Evolutionary conservation across 192 early-diverging fungal genomes (phyloP).

Genomic region (Obelidium mucronatum): DNA sequence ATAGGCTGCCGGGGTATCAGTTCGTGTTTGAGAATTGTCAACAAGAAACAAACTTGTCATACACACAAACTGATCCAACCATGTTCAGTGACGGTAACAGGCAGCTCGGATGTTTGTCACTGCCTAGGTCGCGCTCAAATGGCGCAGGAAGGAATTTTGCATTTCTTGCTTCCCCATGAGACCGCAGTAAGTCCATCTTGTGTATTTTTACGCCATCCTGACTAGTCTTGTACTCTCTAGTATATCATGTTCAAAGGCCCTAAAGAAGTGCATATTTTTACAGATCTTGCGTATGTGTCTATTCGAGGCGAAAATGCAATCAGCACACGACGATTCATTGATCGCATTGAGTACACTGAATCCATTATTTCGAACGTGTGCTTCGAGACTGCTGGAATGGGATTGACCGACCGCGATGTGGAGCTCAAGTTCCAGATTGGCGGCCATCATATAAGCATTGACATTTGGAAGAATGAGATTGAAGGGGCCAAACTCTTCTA

Average conservation of each 20-base stretch:
- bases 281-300: neutral
- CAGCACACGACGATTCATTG: neutral
- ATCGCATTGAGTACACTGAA: constrained; percentile 8
- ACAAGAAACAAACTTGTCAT: too few species aligned
- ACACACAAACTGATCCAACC: too few species aligned
- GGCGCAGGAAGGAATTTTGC: too few species aligned
- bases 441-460: neutral
- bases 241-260: constrained; percentile 4
- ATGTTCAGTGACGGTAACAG: too few species aligned
- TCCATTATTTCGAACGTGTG: neutral
- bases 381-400: constrained; percentile 16
- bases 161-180: too few species aligned
- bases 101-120: too few species aligned
- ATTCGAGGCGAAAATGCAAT: neutral
- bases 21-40: too few species aligned
- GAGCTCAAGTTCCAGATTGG: neutral
- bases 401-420: constrained; percentile 11
- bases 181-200: too few species aligned
- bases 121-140: too few species aligned
- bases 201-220: too few species aligned
- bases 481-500: neutral
- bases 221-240: too few species aligned
- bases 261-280: constrained; percentile 8
- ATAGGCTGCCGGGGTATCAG: too few species aligned
- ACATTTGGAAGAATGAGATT: constrained; percentile 27